Percentiles rank a stretch among this genome's conserved stretches.
Conservation (phyloP, 176 grass and related monocot genomes). For the Carex pumila region DNA sequence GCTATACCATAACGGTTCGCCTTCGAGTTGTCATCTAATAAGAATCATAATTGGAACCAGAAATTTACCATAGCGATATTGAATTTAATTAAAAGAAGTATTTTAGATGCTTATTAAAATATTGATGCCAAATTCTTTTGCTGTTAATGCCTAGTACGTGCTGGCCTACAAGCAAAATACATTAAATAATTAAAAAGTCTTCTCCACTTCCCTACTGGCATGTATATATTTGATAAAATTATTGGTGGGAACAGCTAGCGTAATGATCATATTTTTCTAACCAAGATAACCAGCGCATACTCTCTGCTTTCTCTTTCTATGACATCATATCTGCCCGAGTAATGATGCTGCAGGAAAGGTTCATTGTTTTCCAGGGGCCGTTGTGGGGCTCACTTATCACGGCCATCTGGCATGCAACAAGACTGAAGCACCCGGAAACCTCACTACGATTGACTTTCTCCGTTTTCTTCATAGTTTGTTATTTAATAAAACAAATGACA, state of each 20-base stretch:
- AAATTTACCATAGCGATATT: too few relatives aligned
- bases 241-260: neutral
- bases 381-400: conserved; percentile 59
- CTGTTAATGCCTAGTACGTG: neutral
- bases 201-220: neutral
- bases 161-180: neutral
- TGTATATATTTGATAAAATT: conserved; percentile 7
- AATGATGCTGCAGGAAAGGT: conserved; percentile 29
- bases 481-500: conserved; percentile 19
- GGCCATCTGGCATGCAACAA: conserved; percentile 47
- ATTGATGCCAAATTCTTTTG: neutral
- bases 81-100: neutral
- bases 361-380: conserved; percentile 55
- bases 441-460: conserved; percentile 58
- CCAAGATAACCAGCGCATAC: neutral
- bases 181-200: conserved; percentile 8
- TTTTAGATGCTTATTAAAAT: neutral
- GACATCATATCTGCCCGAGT: conserved; percentile 30
- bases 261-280: neutral
- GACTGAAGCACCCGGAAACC: conserved; percentile 25
- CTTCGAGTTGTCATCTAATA: too few relatives aligned
- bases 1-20: neutral
- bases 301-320: conserved; percentile 29
- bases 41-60: too few relatives aligned
- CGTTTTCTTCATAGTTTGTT: conserved; percentile 47